These are phyloP conservation scores for Hyaloscypha variabilis DNA, from an alignment of 495 filamentous ascomycete species.

Conservation along the genomic window DNA sequence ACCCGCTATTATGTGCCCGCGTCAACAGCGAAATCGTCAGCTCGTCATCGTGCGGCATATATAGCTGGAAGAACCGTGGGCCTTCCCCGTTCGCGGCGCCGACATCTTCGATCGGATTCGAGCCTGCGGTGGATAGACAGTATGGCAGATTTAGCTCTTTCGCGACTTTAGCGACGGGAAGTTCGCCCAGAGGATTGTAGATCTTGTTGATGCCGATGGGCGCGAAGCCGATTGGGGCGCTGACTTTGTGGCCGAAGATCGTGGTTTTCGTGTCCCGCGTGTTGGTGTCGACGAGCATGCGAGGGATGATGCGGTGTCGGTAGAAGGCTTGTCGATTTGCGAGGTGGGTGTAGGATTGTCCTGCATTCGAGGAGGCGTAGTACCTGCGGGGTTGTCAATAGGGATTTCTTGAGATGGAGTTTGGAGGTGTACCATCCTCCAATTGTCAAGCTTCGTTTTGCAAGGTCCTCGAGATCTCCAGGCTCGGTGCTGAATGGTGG, in stretches of 20 bases:
- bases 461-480: conserved; percentile 57
- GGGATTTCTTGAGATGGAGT: neutral
- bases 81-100: conserved; percentile 53
- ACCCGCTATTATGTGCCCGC: conserved; percentile 57
- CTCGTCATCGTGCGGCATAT: conserved; percentile 62
- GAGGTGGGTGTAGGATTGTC: conserved; percentile 38
- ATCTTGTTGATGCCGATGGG: conserved; percentile 66
- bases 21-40: conserved; percentile 55
- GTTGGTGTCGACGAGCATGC: conserved; percentile 42
- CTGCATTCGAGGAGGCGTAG: conserved; percentile 38
- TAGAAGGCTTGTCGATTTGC: conserved; percentile 45
- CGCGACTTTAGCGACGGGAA: conserved; percentile 50
- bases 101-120: conserved; percentile 56
- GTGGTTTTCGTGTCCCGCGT: conserved; percentile 53
- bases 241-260: conserved; percentile 64
- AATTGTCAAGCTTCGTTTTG: conserved; percentile 55
- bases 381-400: neutral
- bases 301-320: conserved; percentile 42
- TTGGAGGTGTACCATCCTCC: conserved; percentile 43
- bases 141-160: conserved; percentile 1
- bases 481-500: conserved; percentile 65
- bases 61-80: conserved; percentile 65
- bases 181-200: conserved; percentile 56
- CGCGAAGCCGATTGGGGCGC: conserved; percentile 63
- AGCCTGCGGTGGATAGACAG: conserved; percentile 1